These are phyloP conservation scores for Striga asiatica DNA, from an alignment of 257 asterid species.

Conservation along the genomic window DNA sequence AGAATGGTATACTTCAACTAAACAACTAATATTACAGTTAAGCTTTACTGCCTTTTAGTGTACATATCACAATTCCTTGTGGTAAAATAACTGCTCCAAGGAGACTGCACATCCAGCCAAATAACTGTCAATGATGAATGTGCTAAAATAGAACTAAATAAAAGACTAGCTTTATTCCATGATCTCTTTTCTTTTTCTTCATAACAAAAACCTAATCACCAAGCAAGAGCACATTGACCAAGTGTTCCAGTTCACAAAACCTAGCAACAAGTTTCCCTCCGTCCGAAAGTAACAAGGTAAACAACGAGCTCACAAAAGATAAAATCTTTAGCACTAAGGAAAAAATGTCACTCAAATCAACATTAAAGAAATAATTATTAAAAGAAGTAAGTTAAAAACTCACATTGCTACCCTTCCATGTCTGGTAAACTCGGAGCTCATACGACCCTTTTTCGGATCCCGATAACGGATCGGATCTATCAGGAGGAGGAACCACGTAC, in stretches of 20 bases:
- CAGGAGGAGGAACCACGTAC: constrained; percentile 85
- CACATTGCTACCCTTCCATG: constrained; percentile 98
- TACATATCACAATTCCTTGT: neutral
- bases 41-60: no score
- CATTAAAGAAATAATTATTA: neutral
- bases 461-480: constrained; percentile 59
- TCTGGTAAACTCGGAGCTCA: constrained; percentile 61
- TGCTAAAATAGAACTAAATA: neutral
- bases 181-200: neutral
- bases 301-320: neutral
- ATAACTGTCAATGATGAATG: neutral
- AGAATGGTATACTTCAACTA: neutral
- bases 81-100: neutral
- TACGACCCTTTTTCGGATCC: constrained; percentile 64
- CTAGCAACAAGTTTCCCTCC: neutral
- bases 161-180: neutral
- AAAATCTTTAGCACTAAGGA: neutral
- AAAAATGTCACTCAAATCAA: constrained; percentile 1
- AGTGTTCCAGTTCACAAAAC: neutral
- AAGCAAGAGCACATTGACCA: constrained; percentile 7
- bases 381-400: constrained; percentile 16
- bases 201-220: constrained; percentile 2
- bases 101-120: neutral
- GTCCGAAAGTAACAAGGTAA: neutral
- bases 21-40: constrained; percentile 9